A percentile compares a stretch with the other conserved stretches of the same genome.
phyloP scores from a whole-genome alignment of 1,139 yeast genomes.

The Debaryomycetaceae sp. region DNA sequence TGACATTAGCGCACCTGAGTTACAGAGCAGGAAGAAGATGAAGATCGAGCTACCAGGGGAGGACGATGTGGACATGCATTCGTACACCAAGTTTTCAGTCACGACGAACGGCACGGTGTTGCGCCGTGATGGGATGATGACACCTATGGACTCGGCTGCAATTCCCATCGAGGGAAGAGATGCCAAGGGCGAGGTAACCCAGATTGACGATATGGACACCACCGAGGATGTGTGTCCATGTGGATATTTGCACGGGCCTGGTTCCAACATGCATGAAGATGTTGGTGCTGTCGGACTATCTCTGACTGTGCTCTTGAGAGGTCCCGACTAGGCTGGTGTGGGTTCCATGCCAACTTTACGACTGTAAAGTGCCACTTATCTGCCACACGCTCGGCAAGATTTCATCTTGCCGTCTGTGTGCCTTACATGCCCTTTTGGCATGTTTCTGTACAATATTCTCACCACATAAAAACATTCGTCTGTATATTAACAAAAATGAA shows the following conservation, averaged over 20 bases:
- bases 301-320: constrained; percentile 24
- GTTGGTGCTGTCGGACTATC: constrained; percentile 29
- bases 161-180: constrained; percentile 1
- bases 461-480: too few relatives aligned
- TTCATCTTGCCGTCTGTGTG: too few relatives aligned
- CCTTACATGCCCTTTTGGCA: too few relatives aligned
- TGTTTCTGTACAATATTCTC: too few relatives aligned
- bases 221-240: constrained; percentile 24
- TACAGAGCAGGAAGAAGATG: neutral
- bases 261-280: constrained; percentile 27
- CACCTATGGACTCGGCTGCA: constrained; percentile 4
- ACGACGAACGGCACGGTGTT: constrained; percentile 4
- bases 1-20: neutral
- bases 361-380: too few relatives aligned
- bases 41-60: neutral
- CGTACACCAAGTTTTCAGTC: neutral
- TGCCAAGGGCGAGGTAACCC: neutral
- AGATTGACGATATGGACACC: constrained; percentile 3
- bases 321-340: constrained; percentile 24
- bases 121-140: constrained; percentile 6
- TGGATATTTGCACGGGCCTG: constrained; percentile 37
- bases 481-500: too few relatives aligned
- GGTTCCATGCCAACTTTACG: too few relatives aligned
- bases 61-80: neutral
- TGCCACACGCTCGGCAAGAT: too few relatives aligned